These are phyloP conservation scores for Eutypa lata DNA, from an alignment of 2,329 filamentous ascomycete species.

Conservation along the genomic window DNA sequence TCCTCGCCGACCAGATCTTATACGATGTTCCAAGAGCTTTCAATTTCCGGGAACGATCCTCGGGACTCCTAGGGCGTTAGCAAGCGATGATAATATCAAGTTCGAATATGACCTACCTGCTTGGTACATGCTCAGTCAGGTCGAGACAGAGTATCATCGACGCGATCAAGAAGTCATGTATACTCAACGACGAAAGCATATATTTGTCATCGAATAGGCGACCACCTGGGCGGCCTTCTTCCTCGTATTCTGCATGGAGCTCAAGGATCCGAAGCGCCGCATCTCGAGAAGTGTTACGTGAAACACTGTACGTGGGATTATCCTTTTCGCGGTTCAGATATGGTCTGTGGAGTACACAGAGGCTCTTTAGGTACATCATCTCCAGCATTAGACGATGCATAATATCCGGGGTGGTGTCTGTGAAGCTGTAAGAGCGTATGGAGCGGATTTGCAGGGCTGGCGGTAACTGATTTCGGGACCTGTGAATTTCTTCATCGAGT, in stretches of 20 bases:
- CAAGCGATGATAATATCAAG: neutral
- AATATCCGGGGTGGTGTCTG: conserved; percentile 41
- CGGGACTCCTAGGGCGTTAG: conserved; percentile 17
- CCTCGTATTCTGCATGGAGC: conserved; percentile 45
- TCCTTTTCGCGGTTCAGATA: conserved; percentile 40
- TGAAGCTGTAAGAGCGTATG: conserved; percentile 40
- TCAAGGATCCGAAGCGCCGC: conserved; percentile 42
- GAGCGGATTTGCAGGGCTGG: conserved; percentile 37
- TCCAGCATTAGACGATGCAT: conserved; percentile 48
- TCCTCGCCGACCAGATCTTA: conserved; percentile 39
- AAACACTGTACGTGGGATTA: conserved; percentile 35
- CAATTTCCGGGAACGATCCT: conserved; percentile 33
- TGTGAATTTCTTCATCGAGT: conserved; percentile 38
- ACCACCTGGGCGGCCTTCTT: conserved; percentile 45
- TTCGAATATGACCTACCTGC: conserved; percentile 27
- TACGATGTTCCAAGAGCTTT: conserved; percentile 37
- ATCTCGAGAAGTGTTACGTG: conserved; percentile 39
- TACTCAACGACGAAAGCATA: conserved; percentile 50
- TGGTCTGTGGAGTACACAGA: conserved; percentile 49
- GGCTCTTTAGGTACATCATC: conserved; percentile 44
- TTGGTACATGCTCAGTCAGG: conserved; percentile 36
- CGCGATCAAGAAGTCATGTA: conserved; percentile 57
- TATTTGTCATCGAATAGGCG: conserved; percentile 50
- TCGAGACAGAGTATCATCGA: conserved; percentile 58
- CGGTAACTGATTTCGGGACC: conserved; percentile 36